Evolutionary conservation across 768 basidiomycete species (phyloP).

Genomic region (Leccinum variicolor): DNA sequence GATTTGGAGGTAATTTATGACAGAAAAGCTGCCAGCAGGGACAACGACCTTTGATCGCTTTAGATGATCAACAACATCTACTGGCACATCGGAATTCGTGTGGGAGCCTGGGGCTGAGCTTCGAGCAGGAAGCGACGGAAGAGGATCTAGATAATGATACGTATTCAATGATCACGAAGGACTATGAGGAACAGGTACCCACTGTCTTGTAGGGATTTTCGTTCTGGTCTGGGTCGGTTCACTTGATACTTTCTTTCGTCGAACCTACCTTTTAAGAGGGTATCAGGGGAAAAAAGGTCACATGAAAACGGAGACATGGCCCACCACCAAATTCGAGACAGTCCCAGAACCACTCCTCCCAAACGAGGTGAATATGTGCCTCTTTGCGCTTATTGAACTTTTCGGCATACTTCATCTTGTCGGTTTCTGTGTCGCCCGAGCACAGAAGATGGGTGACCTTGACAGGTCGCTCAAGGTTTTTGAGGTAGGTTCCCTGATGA

Average conservation of each 20-base stretch:
- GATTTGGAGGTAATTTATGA: conserved; percentile 17
- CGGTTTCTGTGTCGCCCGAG: conserved; percentile 58
- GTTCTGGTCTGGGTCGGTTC: conserved; percentile 56
- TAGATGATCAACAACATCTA: conserved; percentile 15
- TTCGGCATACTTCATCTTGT: conserved; percentile 77
- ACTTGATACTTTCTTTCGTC: conserved; percentile 62
- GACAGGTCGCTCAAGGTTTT: conserved; percentile 73
- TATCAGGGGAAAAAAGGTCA: background rate
- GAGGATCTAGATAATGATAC: conserved; percentile 7
- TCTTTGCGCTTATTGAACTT: conserved; percentile 70
- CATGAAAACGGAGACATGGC: conserved; percentile 1
- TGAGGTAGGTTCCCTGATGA: conserved; percentile 67
- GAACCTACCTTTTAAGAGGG: conserved; percentile 47
- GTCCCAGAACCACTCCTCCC: conserved; percentile 99
- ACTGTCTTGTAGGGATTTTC: conserved; percentile 35
- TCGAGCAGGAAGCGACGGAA: conserved; percentile 11
- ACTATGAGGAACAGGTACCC: conserved; percentile 1
- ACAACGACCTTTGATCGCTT: conserved; percentile 14
- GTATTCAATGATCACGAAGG: background rate
- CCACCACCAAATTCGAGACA: conserved; percentile 71
- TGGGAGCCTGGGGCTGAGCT: conserved; percentile 14
- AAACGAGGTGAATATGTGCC: conserved; percentile 73
- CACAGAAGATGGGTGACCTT: conserved; percentile 85
- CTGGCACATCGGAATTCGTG: conserved; percentile 9
- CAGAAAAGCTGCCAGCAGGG: conserved; percentile 16